Percentiles rank a stretch among this genome's conserved stretches.
Evolutionary conservation across 768 basidiomycete genomes (phyloP).

Genomic region (Tricholoma sp.): DNA sequence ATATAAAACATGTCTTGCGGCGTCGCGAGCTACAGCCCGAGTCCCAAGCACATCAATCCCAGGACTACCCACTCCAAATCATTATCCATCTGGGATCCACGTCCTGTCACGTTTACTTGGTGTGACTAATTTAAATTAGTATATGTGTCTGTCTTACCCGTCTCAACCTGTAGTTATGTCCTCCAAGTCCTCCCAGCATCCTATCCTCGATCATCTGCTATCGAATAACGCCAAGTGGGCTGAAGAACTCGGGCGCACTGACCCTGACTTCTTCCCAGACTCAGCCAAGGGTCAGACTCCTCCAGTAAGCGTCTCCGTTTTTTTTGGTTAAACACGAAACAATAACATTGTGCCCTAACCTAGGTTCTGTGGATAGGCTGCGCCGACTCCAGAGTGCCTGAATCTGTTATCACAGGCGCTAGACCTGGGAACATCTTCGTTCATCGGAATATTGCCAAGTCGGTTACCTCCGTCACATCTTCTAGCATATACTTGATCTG

Average conservation of each 20-base stretch:
- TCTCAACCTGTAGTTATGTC: no score
- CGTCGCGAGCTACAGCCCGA: no score
- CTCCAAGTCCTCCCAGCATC: conserved; percentile 5
- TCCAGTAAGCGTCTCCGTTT: conserved; percentile 38
- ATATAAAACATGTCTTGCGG: no score
- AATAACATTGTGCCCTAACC: conserved; percentile 6
- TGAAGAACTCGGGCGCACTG: conserved; percentile 41
- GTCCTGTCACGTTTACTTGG: no score
- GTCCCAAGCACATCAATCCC: no score
- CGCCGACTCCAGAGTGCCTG: conserved; percentile 83
- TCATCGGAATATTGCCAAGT: conserved; percentile 89
- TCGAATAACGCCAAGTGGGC: conserved; percentile 69
- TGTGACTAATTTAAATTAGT: not conserved
- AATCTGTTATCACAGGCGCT: conserved; percentile 62
- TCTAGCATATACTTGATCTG: not conserved
- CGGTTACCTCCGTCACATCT: conserved; percentile 19
- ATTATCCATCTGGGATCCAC: no score
- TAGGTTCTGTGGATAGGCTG: conserved; percentile 80
- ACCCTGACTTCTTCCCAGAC: conserved; percentile 61
- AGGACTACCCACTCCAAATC: no score
- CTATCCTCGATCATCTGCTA: conserved; percentile 28
- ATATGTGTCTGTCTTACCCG: no score
- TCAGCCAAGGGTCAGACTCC: conserved; percentile 62
- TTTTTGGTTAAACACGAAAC: not conserved
- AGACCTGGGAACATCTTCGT: conserved; percentile 81